Evolutionary conservation across 805 yeast genomes (phyloP), one percentile per base, ranked within the genome.

Genomic region (Saturnispora silvae): DNA sequence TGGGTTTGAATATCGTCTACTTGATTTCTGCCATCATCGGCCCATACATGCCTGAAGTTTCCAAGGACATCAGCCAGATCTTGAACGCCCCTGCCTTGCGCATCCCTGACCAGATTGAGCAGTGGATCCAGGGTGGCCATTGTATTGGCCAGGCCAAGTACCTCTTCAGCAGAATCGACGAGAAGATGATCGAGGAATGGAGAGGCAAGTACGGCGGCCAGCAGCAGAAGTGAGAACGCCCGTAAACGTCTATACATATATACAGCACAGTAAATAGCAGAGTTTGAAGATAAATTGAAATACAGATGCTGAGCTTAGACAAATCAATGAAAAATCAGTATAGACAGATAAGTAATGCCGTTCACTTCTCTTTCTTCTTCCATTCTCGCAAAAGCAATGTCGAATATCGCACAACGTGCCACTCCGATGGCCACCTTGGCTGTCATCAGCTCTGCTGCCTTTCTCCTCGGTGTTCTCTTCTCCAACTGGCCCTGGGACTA

Each of bases 11-110:
- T 63, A 67, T 89, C 55, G 75, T 89, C 34, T 87, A 86, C 62
- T 63, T 85, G 45, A 76, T 92, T n/a, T 75, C 89, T 30, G 76
- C 96, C 1, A 61, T 92, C 36, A 69, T 86, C 38, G 66, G 72
- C 33, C 98, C 99, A 47, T 92, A 70, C 64, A 84, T 92, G 76
- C 99, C 99, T 30, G 86, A 73, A 45, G 81, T 87, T 26, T 60
- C 84, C 7, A 60, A 61, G 33, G 74, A 70, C 45, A 89, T 92
- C 46, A 67, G 70, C 51, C 72, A 76, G 54, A 86, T 85, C 63
- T 70, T 92, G 61, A 82, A 84, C 51, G 89, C 80, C 19, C 96
- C 96, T 29, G 64, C 72, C 7, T 67, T 87, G 48, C 67, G 72
- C 35, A 89, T 87, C 45, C 83, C 86, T 20, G 85, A 85, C 54